These are phyloP conservation scores for Agroathelia rolfsii DNA, from an alignment of 1,284 basidiomycete genomes.

Conservation along the genomic window DNA sequence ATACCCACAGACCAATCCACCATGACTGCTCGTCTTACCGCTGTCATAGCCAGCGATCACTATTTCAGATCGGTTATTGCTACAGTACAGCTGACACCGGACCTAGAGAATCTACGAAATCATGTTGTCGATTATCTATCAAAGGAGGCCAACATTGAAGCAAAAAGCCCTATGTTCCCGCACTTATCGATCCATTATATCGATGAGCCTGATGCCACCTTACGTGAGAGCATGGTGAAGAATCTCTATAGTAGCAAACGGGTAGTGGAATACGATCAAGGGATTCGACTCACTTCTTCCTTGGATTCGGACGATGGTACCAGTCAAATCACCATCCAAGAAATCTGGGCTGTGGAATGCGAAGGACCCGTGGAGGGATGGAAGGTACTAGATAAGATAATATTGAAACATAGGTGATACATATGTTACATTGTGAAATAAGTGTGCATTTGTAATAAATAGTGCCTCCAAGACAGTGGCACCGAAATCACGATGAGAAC, in stretches of 20 bases:
- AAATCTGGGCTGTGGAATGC: constrained; percentile 56
- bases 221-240: constrained; percentile 23
- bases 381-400: constrained; percentile 42
- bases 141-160: constrained; percentile 20
- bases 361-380: constrained; percentile 54
- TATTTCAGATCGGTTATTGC: constrained; percentile 67
- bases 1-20: constrained; percentile 26
- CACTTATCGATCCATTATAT: constrained; percentile 69
- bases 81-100: constrained; percentile 32
- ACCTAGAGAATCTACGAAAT: constrained; percentile 38
- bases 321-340: constrained; percentile 31
- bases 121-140: constrained; percentile 32
- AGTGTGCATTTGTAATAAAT: too few species aligned
- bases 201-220: constrained; percentile 40
- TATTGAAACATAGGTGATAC: too few species aligned
- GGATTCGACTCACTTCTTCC: constrained; percentile 20
- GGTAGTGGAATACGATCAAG: constrained; percentile 18
- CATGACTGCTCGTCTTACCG: constrained; percentile 37
- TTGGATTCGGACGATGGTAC: constrained; percentile 20
- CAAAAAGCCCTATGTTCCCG: constrained; percentile 45
- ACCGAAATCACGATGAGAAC: too few species aligned
- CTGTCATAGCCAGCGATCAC: constrained; percentile 43
- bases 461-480: too few species aligned
- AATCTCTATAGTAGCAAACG: constrained; percentile 27
- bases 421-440: too few species aligned